Conservation (phyloP, 305 asterid genomes). For the Solanum hybrid region DNA sequence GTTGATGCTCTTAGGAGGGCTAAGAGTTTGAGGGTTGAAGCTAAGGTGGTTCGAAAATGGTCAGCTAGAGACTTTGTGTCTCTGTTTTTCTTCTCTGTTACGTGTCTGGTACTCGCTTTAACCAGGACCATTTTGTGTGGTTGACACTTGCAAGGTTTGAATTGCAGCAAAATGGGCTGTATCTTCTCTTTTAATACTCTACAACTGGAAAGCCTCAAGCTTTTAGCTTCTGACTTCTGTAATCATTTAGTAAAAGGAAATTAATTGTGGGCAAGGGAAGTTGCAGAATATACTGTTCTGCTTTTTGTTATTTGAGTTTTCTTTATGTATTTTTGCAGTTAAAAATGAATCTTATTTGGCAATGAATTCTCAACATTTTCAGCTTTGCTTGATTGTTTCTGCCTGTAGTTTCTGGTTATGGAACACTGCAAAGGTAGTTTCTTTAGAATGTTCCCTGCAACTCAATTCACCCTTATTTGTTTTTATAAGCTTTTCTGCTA, state of each 20-base stretch:
- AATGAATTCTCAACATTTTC: neutral
- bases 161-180: neutral
- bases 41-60: slow-evolving; percentile 52
- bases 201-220: neutral
- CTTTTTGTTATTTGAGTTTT: neutral
- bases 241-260: neutral
- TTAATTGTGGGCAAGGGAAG: neutral
- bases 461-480: neutral
- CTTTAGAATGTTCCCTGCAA: neutral
- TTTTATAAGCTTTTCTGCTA: neutral
- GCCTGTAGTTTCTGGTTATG: neutral
- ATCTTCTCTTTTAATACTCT: neutral
- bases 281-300: slow-evolving; percentile 30
- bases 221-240: neutral
- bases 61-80: slow-evolving; percentile 60
- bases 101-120: slow-evolving; percentile 53
- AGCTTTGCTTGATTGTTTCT: neutral
- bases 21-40: slow-evolving; percentile 68
- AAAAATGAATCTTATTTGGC: neutral
- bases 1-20: slow-evolving; percentile 86
- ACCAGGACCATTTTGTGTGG: slow-evolving; percentile 51
- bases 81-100: slow-evolving; percentile 50
- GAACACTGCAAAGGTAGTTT: neutral
- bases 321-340: neutral
- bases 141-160: neutral